Base-by-base conservation (phyloP, 139 green algal species). In the Pseudopediastrum boryanum region DNA sequence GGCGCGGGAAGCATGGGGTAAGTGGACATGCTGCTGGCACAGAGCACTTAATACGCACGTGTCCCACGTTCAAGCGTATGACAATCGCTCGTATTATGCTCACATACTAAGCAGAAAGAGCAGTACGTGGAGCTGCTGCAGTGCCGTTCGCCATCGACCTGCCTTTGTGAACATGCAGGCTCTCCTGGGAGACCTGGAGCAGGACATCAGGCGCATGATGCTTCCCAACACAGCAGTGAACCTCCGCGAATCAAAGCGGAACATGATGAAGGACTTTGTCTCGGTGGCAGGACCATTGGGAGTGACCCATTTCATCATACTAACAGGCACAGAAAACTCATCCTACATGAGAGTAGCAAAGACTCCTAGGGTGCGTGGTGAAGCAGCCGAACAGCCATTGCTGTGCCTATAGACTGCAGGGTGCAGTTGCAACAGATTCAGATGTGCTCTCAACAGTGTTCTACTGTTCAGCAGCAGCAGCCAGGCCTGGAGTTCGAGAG, bases 191-290 rank as follows among this genome's bases (percentile, higher is more conserved):
- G 83, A 92, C 63, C 79, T 98, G 70, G 93, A 98, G 83, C 82
- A 88, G 46, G 96, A 99, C 81, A 42, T 99, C 41, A 82, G 94
- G 19, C 85, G 92, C n/a, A 86, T 98, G 69, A 96, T 99, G 92
- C 70, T 92, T 75, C 96, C 96, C 56, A 91, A 98, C 90, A 99
- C 96, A 0, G 96, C 96, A 1, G 35, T 81, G 0, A 88, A 92
- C 44, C 89, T 99, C 4, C 93, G 90, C 85, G 94, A 94, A 74
- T 56, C 73, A 43, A 78, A 75, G 41, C 69, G 62, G 59, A 85
- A 85, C 63, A 87, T 80, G 31, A 80, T 99, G 48, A 97, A 96
- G 71, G 97, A 99, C 83, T 99, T 99, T 87, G 85, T 99, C 39
- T 71, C 96, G 6, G 93, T 99, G 65, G 90, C 93, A 5, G 96